Base-by-base conservation (phyloP, 257 asterid species). In the Apocynum venetum region DNA sequence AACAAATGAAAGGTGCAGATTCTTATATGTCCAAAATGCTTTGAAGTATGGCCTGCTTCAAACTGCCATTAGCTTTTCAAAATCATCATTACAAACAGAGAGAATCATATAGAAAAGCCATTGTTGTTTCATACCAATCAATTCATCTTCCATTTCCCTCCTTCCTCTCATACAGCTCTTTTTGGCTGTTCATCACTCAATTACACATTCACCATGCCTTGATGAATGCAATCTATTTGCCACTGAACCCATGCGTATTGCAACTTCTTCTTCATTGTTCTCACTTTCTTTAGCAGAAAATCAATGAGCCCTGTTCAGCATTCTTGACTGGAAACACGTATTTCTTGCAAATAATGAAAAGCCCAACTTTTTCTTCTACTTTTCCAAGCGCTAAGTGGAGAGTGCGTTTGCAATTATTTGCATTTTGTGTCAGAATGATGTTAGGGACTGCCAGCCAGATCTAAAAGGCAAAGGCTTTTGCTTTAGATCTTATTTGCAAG, bases 401-500 rank as follows among this genome's bases (percentile, higher is more conserved):
- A 15, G 53, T 25, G 55, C 8, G 71, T 35, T 4, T 15, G 61
- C n/a, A 59, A 44, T 53, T 25, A 20, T 67, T 77, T 31, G 44
- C 75, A 66, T 52, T 38, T 66, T 53, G 31, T 40, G 47, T 41
- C 55, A 38, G 44, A 66, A 41, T 55, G 47, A 68, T 80, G 73
- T 47, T 67, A 9, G 72, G 64, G 70, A 43, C 76, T 75, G 79
- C 43, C 72, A 75, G 78, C 77, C 82, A 84, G 91, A 89, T 91
- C 95, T 88, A 87, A 82, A 69, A 83, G 60, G 81, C 78, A 77
- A 25, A 61, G 12, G 60, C 73, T 46, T 77, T 73, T 64, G 57
- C 56, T 65, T 82, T 41, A 61, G 86, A 73, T 79, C 84, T 79
- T 69, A 46, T 75, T 74, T 78, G 71, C 31, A 72, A 65, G 77